Base-by-base conservation (phyloP, 2,329 filamentous ascomycete genomes). In the Westerdykella sp. region DNA sequence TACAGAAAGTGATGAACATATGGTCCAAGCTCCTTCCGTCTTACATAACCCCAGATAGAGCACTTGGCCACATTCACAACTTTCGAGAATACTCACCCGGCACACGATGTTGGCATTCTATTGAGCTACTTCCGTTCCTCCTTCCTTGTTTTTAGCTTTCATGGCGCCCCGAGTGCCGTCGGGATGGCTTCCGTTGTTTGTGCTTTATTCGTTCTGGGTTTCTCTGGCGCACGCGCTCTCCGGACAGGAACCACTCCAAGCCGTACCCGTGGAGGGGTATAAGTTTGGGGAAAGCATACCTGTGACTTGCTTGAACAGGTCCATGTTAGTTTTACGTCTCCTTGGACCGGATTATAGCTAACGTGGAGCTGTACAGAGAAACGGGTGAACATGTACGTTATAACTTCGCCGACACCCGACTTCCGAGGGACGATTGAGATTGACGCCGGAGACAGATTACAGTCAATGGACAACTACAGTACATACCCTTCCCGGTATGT, bases 401-500 rank as follows among this genome's bases (percentile, higher is more conserved):
- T 47, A 70, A 53, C 35, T 35, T 37, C 14, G 39, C 18, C 13
- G 28, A n/a, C 39, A 23, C 35, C 10, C 21, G n/a, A 14, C 4
- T n/a, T n/a, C 13, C 22, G 21, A 16, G 40, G n/a, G 28, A 42
- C 18, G 6, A 31, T 13, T 35, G 21, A 25, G 16, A 36, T 42
- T 46, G 36, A 54, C 41, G 3, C 31, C 14, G 11, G 7, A 6
- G 23, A 11, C 40, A 66, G 73, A 83, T 96, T 60, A 84, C 87
- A 61, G 82, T 77, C 30, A 76, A 83, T 51, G 84, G 93, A 60
- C 84, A 94, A 66, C 80, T 96, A 44, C 79, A 95, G 76, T 97
- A 93, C 76, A 83, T 93, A 36, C 88, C 91, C 32, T 97, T 97
- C 68, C 87, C 87, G 18, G 76, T 77, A 28, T 97, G 93, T 78